Evolutionary conservation across 2,329 filamentous ascomycete genomes (phyloP).

Genomic region (Scopulariopsis brevicaulis): DNA sequence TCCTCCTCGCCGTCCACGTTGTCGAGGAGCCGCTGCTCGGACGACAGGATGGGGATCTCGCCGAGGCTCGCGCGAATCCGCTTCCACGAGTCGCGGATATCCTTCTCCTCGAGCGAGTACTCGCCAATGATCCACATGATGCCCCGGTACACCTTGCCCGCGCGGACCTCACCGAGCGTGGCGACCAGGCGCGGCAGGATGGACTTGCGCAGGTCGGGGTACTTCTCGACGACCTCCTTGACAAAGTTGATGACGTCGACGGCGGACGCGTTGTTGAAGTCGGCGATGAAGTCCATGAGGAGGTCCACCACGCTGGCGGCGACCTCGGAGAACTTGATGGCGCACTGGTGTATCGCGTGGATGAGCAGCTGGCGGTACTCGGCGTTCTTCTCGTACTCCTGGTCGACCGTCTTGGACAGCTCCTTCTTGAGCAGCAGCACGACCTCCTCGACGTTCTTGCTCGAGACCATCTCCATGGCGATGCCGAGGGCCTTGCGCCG

Average conservation of each 20-base stretch:
- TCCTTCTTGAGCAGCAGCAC: constrained; percentile 96
- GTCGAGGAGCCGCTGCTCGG: constrained; percentile 84
- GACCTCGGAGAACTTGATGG: constrained; percentile 98
- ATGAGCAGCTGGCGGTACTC: constrained; percentile 94
- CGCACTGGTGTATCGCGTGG: constrained; percentile 94
- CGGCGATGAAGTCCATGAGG: constrained; percentile 97
- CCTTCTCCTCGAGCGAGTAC: constrained; percentile 86
- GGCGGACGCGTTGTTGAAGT: constrained; percentile 94
- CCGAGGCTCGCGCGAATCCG: constrained; percentile 86
- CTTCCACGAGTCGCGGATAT: constrained; percentile 96
- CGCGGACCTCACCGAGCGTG: constrained; percentile 84
- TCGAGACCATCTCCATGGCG: constrained; percentile 94
- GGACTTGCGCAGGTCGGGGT: constrained; percentile 75
- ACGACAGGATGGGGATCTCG: constrained; percentile 92
- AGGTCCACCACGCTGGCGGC: constrained; percentile 92
- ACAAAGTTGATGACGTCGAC: constrained; percentile 98
- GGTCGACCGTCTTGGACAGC: constrained; percentile 91
- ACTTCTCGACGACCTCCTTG: constrained; percentile 98
- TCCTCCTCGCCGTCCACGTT: constrained; percentile 63
- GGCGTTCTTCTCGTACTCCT: constrained; percentile 96
- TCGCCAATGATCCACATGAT: constrained; percentile 97
- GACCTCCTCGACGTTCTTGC: constrained; percentile 97
- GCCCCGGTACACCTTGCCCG: constrained; percentile 93
- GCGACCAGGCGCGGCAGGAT: constrained; percentile 85
- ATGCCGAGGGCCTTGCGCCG: constrained; percentile 82